phyloP scores from a whole-genome alignment of 2,329 filamentous ascomycete species.

The Cryphonectria nitschkei region DNA sequence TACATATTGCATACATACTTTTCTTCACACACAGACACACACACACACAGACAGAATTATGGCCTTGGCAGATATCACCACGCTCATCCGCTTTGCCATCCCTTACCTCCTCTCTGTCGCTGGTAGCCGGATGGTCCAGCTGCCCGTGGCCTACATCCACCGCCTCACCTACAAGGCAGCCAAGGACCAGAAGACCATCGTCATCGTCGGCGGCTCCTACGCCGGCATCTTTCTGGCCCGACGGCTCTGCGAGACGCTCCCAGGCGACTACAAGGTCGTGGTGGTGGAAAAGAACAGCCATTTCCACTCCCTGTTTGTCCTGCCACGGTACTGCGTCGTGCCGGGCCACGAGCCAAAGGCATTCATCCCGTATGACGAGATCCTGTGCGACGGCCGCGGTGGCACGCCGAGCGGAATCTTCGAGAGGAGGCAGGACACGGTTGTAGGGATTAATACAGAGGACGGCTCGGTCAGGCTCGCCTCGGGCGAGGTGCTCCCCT shows the following conservation, averaged over 20 bases:
- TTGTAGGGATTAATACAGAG: slow-evolving; percentile 40
- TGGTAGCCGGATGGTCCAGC: neutral
- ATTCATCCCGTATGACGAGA: slow-evolving; percentile 61
- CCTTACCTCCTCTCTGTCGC: neutral
- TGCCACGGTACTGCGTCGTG: slow-evolving; percentile 62
- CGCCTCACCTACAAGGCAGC: slow-evolving; percentile 3
- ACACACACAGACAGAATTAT: neutral
- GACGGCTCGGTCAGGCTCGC: slow-evolving; percentile 44
- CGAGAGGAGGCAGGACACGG: slow-evolving; percentile 37
- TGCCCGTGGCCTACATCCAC: slow-evolving; percentile 2
- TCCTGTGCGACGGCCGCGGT: slow-evolving; percentile 36
- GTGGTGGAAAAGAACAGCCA: slow-evolving; percentile 64
- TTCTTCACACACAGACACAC: neutral
- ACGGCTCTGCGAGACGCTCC: slow-evolving; percentile 52
- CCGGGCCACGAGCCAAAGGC: slow-evolving; percentile 60
- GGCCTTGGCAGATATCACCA: slow-evolving; percentile 11
- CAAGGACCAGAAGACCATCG: slow-evolving; percentile 47
- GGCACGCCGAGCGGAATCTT: slow-evolving; percentile 36
- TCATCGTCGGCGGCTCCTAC: slow-evolving; percentile 62
- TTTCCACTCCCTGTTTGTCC: slow-evolving; percentile 63
- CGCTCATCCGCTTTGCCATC: slow-evolving; percentile 11
- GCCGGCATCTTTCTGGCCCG: slow-evolving; percentile 54
- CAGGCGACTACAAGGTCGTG: slow-evolving; percentile 54
- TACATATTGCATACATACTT: too few species aligned
- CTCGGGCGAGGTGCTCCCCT: slow-evolving; percentile 50